phyloP scores from a whole-genome alignment of 2,329 filamentous ascomycete species.

The Sphaerulina musiva region DNA sequence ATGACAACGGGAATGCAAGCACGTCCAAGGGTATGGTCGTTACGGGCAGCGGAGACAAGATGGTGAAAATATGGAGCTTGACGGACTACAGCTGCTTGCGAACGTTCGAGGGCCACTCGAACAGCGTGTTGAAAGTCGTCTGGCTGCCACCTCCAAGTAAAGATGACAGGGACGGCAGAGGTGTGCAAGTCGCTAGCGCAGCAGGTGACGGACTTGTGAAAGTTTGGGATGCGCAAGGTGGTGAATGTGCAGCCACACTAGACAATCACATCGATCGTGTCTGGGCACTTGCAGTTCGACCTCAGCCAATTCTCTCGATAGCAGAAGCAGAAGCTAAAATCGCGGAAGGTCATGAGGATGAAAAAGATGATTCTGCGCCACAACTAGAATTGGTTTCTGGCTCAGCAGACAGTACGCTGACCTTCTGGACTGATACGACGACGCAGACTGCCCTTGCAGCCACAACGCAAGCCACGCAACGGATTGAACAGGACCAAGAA shows the following conservation, averaged over 20 bases:
- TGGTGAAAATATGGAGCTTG: conserved; percentile 89
- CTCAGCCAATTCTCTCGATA: conserved; percentile 34
- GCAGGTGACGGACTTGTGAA: conserved; percentile 94
- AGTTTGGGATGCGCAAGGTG: conserved; percentile 82
- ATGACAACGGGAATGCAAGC: conserved; percentile 56
- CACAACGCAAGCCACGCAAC: conserved; percentile 64
- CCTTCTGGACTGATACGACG: conserved; percentile 93
- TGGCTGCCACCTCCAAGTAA: conserved; percentile 61
- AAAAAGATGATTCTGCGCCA: conserved; percentile 12
- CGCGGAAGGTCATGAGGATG: conserved; percentile 20
- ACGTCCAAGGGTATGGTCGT: conserved; percentile 71
- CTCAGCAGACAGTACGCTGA: conserved; percentile 84
- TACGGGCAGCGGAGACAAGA: conserved; percentile 93
- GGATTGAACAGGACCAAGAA: conserved; percentile 90
- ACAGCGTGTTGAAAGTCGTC: conserved; percentile 86
- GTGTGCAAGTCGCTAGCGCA: conserved; percentile 72
- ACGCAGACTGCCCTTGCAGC: conserved; percentile 68
- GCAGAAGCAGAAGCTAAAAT: conserved; percentile 17
- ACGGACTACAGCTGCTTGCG: conserved; percentile 85
- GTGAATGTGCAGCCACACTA: conserved; percentile 79
- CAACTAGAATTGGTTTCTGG: conserved; percentile 75
- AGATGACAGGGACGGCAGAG: conserved; percentile 46
- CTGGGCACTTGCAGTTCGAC: conserved; percentile 76
- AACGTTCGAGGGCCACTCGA: conserved; percentile 93
- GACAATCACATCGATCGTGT: conserved; percentile 97